Evolutionary conservation across 495 filamentous ascomycete genomes (phyloP).

Genomic region (Penicillium verhagenii): DNA sequence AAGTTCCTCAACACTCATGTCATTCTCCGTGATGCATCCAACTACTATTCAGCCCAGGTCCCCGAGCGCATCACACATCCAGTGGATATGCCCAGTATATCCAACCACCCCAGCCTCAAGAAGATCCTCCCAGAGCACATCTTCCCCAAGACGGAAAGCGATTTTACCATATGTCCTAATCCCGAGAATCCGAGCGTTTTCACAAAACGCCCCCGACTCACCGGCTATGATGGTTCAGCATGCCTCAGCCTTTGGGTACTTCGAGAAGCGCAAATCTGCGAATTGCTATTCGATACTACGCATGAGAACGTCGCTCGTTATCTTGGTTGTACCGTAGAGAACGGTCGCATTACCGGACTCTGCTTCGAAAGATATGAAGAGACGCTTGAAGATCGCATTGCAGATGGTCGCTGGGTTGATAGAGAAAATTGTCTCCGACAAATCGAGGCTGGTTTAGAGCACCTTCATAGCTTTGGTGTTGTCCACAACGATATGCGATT

Average conservation of each 20-base stretch:
- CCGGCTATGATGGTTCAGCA: neutral
- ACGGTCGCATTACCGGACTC: neutral
- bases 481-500: neutral
- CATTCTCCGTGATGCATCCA: neutral
- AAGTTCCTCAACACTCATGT: neutral
- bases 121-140: neutral
- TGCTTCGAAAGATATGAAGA: neutral
- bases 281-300: neutral
- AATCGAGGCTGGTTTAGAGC: neutral
- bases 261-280: neutral
- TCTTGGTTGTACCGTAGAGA: neutral
- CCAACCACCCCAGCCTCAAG: neutral
- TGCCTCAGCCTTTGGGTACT: neutral
- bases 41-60: neutral
- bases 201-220: neutral
- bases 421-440: neutral
- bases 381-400: neutral
- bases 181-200: neutral
- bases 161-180: neutral
- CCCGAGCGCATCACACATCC: neutral
- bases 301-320: neutral
- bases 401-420: neutral
- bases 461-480: neutral
- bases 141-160: neutral
- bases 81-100: neutral